Evolutionary conservation across 2,329 filamentous ascomycete species (phyloP), one percentile per base, ranked within the genome.

Genomic region (Aspergillus arachidicola): DNA sequence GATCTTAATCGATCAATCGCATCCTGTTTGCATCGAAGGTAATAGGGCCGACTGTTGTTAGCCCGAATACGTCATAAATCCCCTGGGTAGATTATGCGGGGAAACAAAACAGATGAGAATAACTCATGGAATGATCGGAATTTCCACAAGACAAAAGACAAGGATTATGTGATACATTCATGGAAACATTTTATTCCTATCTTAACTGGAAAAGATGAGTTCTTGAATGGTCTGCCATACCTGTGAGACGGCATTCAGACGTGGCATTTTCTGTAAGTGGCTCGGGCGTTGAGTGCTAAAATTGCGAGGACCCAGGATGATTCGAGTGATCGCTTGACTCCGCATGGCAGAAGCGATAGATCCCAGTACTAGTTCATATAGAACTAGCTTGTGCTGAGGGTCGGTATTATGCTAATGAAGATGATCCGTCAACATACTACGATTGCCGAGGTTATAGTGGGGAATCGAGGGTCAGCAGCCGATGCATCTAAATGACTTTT

Each of bases 1-100:
- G 79, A 74, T 68, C 85, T 81, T 30, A 89, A 78, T 60, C 86
- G 83, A 48, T 83, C 79, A 71, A 89, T 80, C 45, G 86, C 87
- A 70, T 75, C 73, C 81, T 83, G 66, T 59, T n/a, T 9, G 36
- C 9, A 41, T n/a, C 6, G 45, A 23, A 30, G 43, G 21, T 14
- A 23, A 51, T n/a, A 4, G 43, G 43, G 26, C 14, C 23, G 48
- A 34, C 30, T n/a, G 38, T n/a, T 36, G 51, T 55, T 55, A 55
- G 51, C 21, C 54, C 34, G 16, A 30, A 36, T 53, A 57, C 23
- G 45, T 53, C 41, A 43, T 34, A 11, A 3, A 34, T n/a, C 21
- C 30, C 11, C 23, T 36, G 3, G 19, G 30, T 21, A 12, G 30
- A 32, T 32, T 12, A 36, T 53, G 30, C 50, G 30, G 51, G 34